Base-by-base conservation (phyloP, 140 eudicot genomes). In the Erigeron philadelphicus region DNA sequence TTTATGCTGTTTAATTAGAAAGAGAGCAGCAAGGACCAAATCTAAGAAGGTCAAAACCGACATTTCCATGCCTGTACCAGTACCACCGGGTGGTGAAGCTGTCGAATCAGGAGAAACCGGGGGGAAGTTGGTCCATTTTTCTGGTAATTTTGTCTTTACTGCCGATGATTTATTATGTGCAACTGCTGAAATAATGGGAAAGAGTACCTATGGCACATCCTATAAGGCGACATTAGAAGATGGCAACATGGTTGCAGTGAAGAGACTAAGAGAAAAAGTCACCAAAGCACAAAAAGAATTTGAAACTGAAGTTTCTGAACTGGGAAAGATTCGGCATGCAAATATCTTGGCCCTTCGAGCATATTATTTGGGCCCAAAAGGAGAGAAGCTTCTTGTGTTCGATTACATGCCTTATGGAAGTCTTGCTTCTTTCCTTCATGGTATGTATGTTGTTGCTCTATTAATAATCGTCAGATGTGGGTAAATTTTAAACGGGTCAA, bases 141-240 rank as follows among this genome's bases (percentile, higher is more conserved):
- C 93, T 25, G 99, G 99, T 0, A 82, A 95, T 2, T 85, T 79
- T 52, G 95, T 89, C 66, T 93, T 93, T 61, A 85, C 97, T 2
- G 99, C 99, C 25, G 97, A 93, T 61, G 99, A 93, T 83, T 80
- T 93, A 81, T 72, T 93, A 18, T 93, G 99, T 65, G 99, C 99
- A 2, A 87, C 97, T 49, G 97, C 99, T 61, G 99, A 93, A 65
- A 87, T 89, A 59, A 93, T 93, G 99, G 99, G 99, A 52, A 93
- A 93, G 86, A 89, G 95, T 42, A 78, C 84, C 2, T 93, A 87
- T 64, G 99, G 99, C 42, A 93, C 99, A 4, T 87, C 91, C 9
- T 93, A 93, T 61, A 93, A 93, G 78, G 97, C 99, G 6, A 86
- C 99, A 2, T 65, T 93, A 74, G 99, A 89, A 62, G 97, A 89